Conservation (phyloP, 2,329 filamentous ascomycete species). For the Xylaria digitata region DNA sequence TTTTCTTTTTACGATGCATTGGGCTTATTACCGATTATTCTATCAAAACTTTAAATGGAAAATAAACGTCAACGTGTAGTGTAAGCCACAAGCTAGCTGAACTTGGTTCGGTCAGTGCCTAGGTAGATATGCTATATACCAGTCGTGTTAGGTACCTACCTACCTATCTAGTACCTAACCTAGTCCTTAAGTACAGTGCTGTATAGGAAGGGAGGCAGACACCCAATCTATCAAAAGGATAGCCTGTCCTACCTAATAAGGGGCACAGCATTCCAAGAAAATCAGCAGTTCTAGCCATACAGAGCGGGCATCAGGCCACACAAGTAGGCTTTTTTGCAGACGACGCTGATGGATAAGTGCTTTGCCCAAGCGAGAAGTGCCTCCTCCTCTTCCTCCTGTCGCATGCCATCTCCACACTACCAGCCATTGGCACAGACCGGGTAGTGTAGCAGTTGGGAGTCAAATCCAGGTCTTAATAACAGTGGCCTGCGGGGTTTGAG, state of each 20-base stretch:
- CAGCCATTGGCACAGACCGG: constrained; percentile 11
- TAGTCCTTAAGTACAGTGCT: not conserved
- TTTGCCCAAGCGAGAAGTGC: constrained; percentile 15
- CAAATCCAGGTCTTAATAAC: constrained; percentile 30
- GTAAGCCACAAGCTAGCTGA: constrained; percentile 19
- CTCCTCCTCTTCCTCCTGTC: not conserved
- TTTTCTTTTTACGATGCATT: constrained; percentile 31
- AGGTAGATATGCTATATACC: too few species aligned
- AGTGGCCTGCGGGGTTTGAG: constrained; percentile 26
- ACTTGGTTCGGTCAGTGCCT: not conserved
- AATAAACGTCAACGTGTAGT: constrained; percentile 3
- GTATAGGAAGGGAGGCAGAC: constrained; percentile 2
- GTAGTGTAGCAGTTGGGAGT: constrained; percentile 28
- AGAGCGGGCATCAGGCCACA: constrained; percentile 15
- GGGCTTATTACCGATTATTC: constrained; percentile 10
- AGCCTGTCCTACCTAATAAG: constrained; percentile 12
- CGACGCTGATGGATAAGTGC: constrained; percentile 17
- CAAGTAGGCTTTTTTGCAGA: constrained; percentile 7
- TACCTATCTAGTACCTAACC: not conserved
- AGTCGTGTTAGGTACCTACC: not conserved
- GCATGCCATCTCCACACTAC: not conserved
- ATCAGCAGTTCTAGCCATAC: constrained; percentile 20
- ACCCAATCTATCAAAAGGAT: constrained; percentile 13
- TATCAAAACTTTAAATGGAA: not conserved
- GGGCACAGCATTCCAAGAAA: constrained; percentile 13